Evolutionary conservation across 768 basidiomycete species (phyloP).

Genomic region (Amanita fuliginea): DNA sequence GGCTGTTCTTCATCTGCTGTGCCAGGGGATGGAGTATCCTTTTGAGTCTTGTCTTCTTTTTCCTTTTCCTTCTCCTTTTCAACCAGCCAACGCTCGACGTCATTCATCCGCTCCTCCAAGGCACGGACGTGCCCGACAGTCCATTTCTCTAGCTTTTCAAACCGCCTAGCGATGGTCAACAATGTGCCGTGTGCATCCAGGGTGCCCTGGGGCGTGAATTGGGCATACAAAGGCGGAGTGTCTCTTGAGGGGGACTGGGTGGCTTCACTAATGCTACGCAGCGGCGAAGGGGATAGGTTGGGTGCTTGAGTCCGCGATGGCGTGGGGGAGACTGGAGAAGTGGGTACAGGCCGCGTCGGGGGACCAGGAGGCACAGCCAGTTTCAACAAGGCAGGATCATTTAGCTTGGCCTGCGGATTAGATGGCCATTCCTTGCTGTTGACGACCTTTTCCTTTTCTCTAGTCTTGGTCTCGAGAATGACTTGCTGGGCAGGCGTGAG

Average conservation of each 20-base stretch:
- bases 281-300: constrained; percentile 55
- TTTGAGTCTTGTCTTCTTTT: constrained; percentile 27
- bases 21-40: constrained; percentile 8
- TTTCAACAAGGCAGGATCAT: constrained; percentile 48
- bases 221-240: constrained; percentile 63
- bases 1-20: constrained; percentile 10
- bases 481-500: constrained; percentile 84
- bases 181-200: constrained; percentile 69
- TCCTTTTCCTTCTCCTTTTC: constrained; percentile 76
- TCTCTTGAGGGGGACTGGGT: constrained; percentile 42
- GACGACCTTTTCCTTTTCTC: constrained; percentile 43
- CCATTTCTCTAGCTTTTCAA: constrained; percentile 88
- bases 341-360: constrained; percentile 28
- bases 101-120: constrained; percentile 84
- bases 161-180: constrained; percentile 64
- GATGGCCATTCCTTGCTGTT: constrained; percentile 51
- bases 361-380: constrained; percentile 42
- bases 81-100: constrained; percentile 84
- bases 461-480: constrained; percentile 60
- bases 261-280: constrained; percentile 32
- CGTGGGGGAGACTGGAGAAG: constrained; percentile 56
- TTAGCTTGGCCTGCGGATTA: constrained; percentile 36
- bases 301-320: constrained; percentile 36
- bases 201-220: constrained; percentile 60
- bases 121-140: constrained; percentile 82